Evolutionary conservation across 306 rosid species (phyloP).

Genomic region (Sindora glabra): DNA sequence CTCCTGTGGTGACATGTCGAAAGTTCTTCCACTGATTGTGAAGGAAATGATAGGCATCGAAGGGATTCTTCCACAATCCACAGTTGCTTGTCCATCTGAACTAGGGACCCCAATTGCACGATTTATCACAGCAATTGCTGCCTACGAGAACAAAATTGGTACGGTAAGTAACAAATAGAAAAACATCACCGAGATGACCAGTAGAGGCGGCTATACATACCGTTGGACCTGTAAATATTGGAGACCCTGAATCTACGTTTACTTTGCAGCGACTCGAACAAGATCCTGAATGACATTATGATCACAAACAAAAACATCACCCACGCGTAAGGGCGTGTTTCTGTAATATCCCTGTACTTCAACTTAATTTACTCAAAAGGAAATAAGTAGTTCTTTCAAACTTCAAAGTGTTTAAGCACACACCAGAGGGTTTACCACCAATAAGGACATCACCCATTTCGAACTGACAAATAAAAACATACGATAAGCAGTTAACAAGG

Average conservation of each 20-base stretch:
- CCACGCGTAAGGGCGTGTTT: no score
- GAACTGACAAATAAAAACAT: conserved; percentile 34
- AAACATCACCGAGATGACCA: background rate
- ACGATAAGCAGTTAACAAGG: background rate
- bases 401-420: background rate
- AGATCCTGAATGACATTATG: conserved; percentile 49
- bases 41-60: conserved; percentile 75
- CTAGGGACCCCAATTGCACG: conserved; percentile 82
- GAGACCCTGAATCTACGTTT: conserved; percentile 93
- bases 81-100: conserved; percentile 55
- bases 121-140: conserved; percentile 65
- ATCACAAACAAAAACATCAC: conserved; percentile 23
- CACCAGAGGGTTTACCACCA: conserved; percentile 72
- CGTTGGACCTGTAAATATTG: conserved; percentile 88
- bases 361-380: conserved; percentile 7
- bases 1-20: conserved; percentile 53
- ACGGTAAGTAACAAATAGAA: conserved; percentile 5
- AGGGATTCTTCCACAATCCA: conserved; percentile 58
- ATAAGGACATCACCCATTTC: conserved; percentile 81
- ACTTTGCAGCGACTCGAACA: conserved; percentile 67
- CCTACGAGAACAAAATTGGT: conserved; percentile 26
- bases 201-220: conserved; percentile 37
- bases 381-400: background rate
- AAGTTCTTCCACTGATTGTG: conserved; percentile 62
- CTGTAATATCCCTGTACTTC: no score